Base-by-base conservation (phyloP, 2,329 filamentous ascomycete species). In the Apiospora aurea region DNA sequence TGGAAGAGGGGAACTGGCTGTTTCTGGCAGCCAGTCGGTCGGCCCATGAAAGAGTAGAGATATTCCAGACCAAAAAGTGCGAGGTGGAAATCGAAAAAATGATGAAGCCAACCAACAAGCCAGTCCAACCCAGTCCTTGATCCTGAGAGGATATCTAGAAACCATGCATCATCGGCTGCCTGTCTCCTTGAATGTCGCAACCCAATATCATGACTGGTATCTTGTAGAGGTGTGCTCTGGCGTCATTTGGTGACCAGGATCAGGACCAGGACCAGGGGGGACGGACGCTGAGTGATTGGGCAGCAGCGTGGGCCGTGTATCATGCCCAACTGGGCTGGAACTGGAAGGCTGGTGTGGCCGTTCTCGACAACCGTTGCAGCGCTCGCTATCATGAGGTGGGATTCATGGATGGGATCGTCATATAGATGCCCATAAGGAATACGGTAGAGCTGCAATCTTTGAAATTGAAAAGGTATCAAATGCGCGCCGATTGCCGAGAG, bases 251-350 rank as follows among this genome's bases (percentile, higher is more conserved):
- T 41, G 57, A 64, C 57, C 34, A 64, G 57, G 44, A 14, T 5
- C 1, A 38, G 34, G 34, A 5, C 34, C 34, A 38, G 34, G 34
- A 38, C 34, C 34, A 38, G 34, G 34, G 34, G 34, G 7, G 34
- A 38, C 34, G 57, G 34, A 64, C 38, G 34, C 21, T 41, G 29
- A 41, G 57, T 41, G 57, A 64, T 64, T 64, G 57, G 57, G 57
- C 57, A 64, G 57, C 57, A 64, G 57, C 57, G 57, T 21, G 57
- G 57, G 57, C 57, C 57, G 57, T 64, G 57, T 64, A 41, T 38
- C 53, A 24, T 64, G 57, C 57, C 57, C 57, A 64, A 64, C 34
- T 41, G 46, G 46, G 46, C 46, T 49, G 46, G 46, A 10, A n/a
- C 5, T 51, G 49, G 49, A 5, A 38, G 34, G 34, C 34, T n/a